phyloP scores from a whole-genome alignment of 345 rosid species.

The Dipteronia dyeriana region DNA sequence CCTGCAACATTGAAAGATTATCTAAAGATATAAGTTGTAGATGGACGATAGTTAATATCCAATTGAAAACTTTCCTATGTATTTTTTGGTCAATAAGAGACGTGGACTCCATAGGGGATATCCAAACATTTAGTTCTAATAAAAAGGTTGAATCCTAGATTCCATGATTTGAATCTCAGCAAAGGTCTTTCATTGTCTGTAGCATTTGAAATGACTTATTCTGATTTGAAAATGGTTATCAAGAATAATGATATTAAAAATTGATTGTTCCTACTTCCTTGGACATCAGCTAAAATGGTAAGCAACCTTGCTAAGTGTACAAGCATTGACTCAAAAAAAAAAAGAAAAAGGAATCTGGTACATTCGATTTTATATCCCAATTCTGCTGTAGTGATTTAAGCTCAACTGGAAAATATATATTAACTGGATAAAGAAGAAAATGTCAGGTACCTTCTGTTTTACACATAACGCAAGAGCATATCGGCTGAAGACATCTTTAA shows the following conservation, averaged over 20 bases:
- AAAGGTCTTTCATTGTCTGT: not conserved
- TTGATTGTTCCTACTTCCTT: not conserved
- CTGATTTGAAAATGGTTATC: not conserved
- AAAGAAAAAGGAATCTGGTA: not conserved
- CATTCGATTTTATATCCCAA: not conserved
- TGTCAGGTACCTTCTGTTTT: slow-evolving; percentile 36
- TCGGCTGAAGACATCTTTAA: slow-evolving; percentile 72
- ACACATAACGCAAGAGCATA: slow-evolving; percentile 65
- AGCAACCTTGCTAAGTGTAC: not conserved
- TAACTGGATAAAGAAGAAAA: slow-evolving; percentile 4
- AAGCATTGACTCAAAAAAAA: not conserved
- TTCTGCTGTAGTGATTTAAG: not conserved
- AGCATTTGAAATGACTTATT: not conserved
- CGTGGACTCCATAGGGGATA: not conserved
- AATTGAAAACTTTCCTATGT: not conserved
- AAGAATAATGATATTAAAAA: not conserved
- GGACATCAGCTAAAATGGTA: not conserved
- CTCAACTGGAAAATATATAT: not conserved
- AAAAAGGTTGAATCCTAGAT: not conserved
- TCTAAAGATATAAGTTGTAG: too few species aligned
- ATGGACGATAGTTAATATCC: not conserved
- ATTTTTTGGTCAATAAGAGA: not conserved
- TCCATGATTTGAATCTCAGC: not conserved
- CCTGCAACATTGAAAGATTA: not conserved
- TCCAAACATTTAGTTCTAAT: not conserved